phyloP scores from a whole-genome alignment of 176 grass and related monocot genomes.

The Oryza longistaminata region DNA sequence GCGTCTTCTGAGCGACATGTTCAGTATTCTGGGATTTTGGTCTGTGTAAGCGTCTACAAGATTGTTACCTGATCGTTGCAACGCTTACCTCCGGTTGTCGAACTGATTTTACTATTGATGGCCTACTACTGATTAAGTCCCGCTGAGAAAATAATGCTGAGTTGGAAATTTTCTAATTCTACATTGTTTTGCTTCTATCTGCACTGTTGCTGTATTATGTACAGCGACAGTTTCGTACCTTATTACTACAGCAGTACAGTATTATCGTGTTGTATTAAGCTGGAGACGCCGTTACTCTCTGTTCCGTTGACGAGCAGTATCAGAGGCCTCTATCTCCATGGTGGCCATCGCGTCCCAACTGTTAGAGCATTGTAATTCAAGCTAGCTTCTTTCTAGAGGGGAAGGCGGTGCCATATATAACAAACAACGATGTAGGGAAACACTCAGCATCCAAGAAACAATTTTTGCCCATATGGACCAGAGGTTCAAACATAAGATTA shows the following conservation, averaged over 20 bases:
- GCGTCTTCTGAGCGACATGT: slow-evolving; percentile 30
- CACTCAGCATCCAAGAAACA: not conserved
- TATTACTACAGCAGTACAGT: not conserved
- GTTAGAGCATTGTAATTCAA: not conserved
- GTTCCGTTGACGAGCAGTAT: not conserved
- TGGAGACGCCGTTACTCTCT: not conserved
- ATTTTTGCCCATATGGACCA: not conserved
- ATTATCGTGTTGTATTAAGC: not conserved
- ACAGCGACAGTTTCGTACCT: too few relatives aligned
- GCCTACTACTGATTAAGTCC: not conserved
- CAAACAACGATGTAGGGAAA: not conserved
- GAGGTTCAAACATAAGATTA: not conserved
- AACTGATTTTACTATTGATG: not conserved
- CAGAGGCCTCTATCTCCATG: not conserved
- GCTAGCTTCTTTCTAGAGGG: not conserved
- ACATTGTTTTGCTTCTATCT: not conserved
- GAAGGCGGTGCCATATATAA: too few relatives aligned
- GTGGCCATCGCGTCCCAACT: not conserved
- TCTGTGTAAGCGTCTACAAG: not conserved
- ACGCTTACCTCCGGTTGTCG: not conserved
- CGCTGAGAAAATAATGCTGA: slow-evolving; percentile 26
- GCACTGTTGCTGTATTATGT: too few relatives aligned
- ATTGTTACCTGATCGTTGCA: not conserved
- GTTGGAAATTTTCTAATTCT: not conserved
- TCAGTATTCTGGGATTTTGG: slow-evolving; percentile 29